Evolutionary conservation across 345 rosid species (phyloP), one percentile per base, ranked within the genome.

Genomic region (Eucalyptus sp.): DNA sequence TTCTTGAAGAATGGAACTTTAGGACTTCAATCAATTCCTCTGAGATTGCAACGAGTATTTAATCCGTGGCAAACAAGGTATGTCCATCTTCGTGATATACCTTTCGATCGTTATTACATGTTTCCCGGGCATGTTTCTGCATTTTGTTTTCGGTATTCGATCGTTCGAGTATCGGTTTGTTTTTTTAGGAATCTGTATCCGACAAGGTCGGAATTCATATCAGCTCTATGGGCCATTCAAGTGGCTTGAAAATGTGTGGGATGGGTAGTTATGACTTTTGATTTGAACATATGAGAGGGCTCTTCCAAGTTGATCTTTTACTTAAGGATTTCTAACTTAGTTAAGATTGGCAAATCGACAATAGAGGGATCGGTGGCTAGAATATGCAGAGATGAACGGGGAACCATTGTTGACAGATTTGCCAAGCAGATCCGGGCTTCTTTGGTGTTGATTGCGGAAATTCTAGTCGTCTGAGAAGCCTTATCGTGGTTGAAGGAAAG

Each of bases 111-210:
- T 1, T 20, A 2, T 52, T 52, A 52, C 5, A 52, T 52, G 1
- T 52, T 52, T 52, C 10, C 1, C 0, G 0, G 2, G 0, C 10
- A 52, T 2, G 0, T 18, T 52, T 52, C 0, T 8, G 1, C 0
- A 0, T 52, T 52, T 7, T 52, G 24, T 52, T 52, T 52, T 52
- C 1, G 0, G 4, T 52, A 52, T 52, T 52, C 0, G 2, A 52
- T 52, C 10, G 2, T 52, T 52, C 0, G 0, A 52, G 10, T 18
- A 8, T 52, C 0, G 0, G 10, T 52, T 52, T 0, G 0, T 7
- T 52, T 52, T 52, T 52, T 52, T 0, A 18, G 58, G 10, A 52
- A 7, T 52, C 10, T 1, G 2, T 0, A 18, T 52, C 4, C 0
- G 4, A 52, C 5, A 7, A 52, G 58, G 10, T 87, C 22, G 2